Evolutionary conservation across 192 early-diverging fungal genomes (phyloP), one percentile per base, ranked within the genome.

Genomic region (Entomortierella beljakovae): DNA sequence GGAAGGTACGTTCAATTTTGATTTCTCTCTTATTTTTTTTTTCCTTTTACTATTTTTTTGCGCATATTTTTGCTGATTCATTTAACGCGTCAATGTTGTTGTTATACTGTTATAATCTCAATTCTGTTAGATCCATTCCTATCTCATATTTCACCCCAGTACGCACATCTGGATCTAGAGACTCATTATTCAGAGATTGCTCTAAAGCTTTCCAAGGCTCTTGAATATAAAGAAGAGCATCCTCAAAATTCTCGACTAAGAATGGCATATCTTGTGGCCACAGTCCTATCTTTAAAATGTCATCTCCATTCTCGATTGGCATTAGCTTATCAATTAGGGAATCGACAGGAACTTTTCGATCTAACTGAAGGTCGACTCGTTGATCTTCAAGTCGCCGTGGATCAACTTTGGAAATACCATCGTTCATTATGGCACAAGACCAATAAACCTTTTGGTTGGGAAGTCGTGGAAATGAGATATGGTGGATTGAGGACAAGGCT

Each of bases 391-490:
- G 85, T 90, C 34, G 86, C 89, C 2, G 87, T 89, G 20, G 87
- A 93, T 35, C 85, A 84, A 49, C 87, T 96, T 29, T 95, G 93
- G 93, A 82, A 88, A 48, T 93, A 90, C 80, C 94, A 96, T 70
- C 86, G 94, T 8, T 83, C 86, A 6, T 67, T 93, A 58, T 96
- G 94, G 94, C 86, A 90, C 61, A 80, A 84, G 53, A 91, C 88
- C 55, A 92, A 92, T 73, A 92, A 93, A 58, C 94, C 94, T 2
- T 94, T 94, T 89, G 94, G 94, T 7, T 91, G 92, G 89, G 94
- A 96, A 65, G 88, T 93, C 0, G 59, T 96, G 1, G 94, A 96
- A 68, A 68, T 93, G 70, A 89, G 94, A 32, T 96, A 96, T 77
- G 94, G 94, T 48, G 94, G 91, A 2, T 55, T 93, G 32, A 64